A percentile compares a stretch with the other conserved stretches of the same genome.
Conservation (phyloP, 805 yeast genomes). For the Ogataea methylovora region DNA sequence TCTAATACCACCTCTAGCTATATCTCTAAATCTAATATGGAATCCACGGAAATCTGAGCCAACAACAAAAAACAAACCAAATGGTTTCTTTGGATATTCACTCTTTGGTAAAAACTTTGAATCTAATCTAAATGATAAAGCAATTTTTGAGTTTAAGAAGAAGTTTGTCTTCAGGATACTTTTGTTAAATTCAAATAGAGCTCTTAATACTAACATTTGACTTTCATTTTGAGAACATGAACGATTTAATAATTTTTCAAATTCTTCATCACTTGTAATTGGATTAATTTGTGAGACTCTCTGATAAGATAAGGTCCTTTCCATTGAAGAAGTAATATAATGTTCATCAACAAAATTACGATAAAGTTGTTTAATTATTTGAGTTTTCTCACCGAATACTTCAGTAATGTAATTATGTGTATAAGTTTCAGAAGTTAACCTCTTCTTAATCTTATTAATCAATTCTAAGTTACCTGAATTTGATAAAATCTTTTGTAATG, state of each 20-base stretch:
- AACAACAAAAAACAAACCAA: conserved; percentile 90
- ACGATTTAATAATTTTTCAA: conserved; percentile 56
- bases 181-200: conserved; percentile 78
- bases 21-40: conserved; percentile 94
- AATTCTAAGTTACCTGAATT: conserved; percentile 65
- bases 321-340: conserved; percentile 64
- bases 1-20: conserved; percentile 97
- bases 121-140: conserved; percentile 84
- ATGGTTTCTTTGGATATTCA: conserved; percentile 91
- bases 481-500: conserved; percentile 58
- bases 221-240: conserved; percentile 77
- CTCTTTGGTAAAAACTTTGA: conserved; percentile 76
- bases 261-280: conserved; percentile 67
- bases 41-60: conserved; percentile 97
- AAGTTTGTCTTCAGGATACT: conserved; percentile 89
- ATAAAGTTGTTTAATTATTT: conserved; percentile 73
- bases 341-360: conserved; percentile 89
- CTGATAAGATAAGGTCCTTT: conserved; percentile 79
- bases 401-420: conserved; percentile 79
- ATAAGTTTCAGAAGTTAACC: conserved; percentile 89
- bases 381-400: conserved; percentile 62
- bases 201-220: conserved; percentile 70
- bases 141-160: conserved; percentile 89
- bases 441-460: conserved; percentile 70
- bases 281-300: conserved; percentile 74